These are phyloP conservation scores for Yamadazyma sp. DNA, from an alignment of 1,139 yeast species.

Conservation along the genomic window DNA sequence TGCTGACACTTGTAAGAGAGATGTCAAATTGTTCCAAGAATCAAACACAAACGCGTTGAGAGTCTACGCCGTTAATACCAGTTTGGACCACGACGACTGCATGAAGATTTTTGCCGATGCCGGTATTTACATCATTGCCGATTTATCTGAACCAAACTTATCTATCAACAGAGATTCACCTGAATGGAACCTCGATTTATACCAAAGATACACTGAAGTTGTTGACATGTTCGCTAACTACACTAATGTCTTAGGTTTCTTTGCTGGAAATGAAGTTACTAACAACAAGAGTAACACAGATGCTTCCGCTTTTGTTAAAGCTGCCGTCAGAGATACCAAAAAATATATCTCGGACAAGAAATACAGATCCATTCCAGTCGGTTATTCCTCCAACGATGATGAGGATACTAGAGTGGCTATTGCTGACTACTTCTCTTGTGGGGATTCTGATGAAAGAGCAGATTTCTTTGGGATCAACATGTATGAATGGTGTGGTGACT, in stretches of 20 bases:
- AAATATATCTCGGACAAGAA: constrained; percentile 64
- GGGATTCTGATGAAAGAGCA: constrained; percentile 62
- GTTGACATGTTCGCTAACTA: constrained; percentile 72
- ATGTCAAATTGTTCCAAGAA: constrained; percentile 65
- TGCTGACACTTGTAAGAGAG: constrained; percentile 72
- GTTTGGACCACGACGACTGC: constrained; percentile 65
- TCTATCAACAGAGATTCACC: constrained; percentile 66
- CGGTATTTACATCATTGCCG: constrained; percentile 78
- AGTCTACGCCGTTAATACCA: constrained; percentile 70
- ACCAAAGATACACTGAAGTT: constrained; percentile 69
- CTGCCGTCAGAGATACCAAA: constrained; percentile 84
- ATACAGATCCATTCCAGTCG: constrained; percentile 78
- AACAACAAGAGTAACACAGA: constrained; percentile 69
- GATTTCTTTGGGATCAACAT: constrained; percentile 93
- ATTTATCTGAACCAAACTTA: constrained; percentile 63
- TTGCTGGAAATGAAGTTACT: constrained; percentile 91
- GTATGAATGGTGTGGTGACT: constrained; percentile 94
- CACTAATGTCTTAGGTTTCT: constrained; percentile 79
- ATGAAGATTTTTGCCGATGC: constrained; percentile 68
- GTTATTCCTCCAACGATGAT: constrained; percentile 88
- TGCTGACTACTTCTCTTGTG: constrained; percentile 85
- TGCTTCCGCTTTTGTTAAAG: constrained; percentile 86
- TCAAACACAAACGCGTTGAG: constrained; percentile 66
- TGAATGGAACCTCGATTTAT: constrained; percentile 62
- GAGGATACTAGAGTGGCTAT: constrained; percentile 64